Base-by-base conservation (phyloP, 257 asterid genomes). In the Scutellaria minor region DNA sequence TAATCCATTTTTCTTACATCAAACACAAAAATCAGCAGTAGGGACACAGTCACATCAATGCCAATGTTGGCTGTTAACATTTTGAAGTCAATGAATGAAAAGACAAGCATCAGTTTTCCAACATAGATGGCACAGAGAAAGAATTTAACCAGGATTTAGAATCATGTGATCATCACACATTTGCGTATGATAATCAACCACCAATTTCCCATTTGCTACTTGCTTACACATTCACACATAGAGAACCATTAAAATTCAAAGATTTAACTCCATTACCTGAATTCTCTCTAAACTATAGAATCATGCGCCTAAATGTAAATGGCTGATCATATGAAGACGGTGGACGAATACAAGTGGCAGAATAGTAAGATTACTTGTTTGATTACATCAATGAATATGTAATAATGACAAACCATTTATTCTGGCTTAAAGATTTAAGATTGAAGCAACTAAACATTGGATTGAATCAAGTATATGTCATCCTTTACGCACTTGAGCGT, bases 401-500 rank as follows among this genome's bases (percentile, higher is more conserved):
- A 24, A 54, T 31, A 63, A n/a, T 37, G 66, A 47, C 9, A 3
- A 70, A 62, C 18, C 65, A 45, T 57, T 20, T 24, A 45, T 37
- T 5, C 60, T 73, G 50, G 55, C 40, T 56, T 45, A 55, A 71
- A 60, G 31, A 61, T 73, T 67, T 51, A 57, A 70, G 71, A 37
- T 50, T 35, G 22, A 48, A 24, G 13, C 40, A 44, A 55, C 31
- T 9, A 46, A 18, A n/a, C 5, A 37, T 12, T 44, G 27, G 5
- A 15, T 24, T 42, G 37, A 72, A 66, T 18, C 14, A 12, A 27
- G 5, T 9, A 53, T 45, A 22, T 63, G 37, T 1, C 3, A 31
- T 31, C 2, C 37, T 31, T 31, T 31, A 31, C 37, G 37, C 64
- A 24, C 69, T 46, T 18, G 46, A 58, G 31, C 45, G 5, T 64